Evolutionary conservation across 2,329 filamentous ascomycete species (phyloP).

Genomic region (Microascus cirrosus): DNA sequence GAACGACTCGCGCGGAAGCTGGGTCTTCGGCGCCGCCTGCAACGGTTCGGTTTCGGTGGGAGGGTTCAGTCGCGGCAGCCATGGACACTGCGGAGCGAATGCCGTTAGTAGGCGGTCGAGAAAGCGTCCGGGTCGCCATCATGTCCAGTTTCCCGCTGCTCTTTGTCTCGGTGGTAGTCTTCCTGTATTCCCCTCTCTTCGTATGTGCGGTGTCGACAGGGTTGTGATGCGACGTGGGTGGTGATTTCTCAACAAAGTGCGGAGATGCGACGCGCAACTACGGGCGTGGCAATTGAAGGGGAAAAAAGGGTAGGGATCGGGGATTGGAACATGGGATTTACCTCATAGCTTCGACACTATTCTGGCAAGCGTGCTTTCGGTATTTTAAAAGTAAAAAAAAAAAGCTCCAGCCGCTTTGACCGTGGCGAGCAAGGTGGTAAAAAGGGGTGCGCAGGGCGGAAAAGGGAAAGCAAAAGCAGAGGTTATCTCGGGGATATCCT

Average conservation of each 20-base stretch:
- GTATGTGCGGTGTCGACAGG: neutral
- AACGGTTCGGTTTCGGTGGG: conserved; percentile 7
- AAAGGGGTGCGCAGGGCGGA: neutral
- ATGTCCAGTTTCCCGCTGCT: neutral
- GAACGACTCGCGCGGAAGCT: conserved; percentile 24
- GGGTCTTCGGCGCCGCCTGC: conserved; percentile 6
- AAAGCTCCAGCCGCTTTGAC: neutral
- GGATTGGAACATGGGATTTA: neutral
- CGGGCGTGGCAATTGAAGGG: neutral
- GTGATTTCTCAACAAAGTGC: neutral
- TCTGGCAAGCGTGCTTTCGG: neutral
- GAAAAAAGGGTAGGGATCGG: neutral
- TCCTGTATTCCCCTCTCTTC: neutral
- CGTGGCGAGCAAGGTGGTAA: neutral
- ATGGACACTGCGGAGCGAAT: conserved; percentile 4
- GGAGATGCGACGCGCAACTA: neutral
- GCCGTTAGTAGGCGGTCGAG: neutral
- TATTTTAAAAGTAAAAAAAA: too few relatives aligned
- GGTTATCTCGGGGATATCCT: neutral
- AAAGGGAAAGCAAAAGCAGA: neutral
- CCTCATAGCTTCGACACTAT: neutral
- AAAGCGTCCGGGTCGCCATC: conserved; percentile 1
- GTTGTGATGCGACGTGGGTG: neutral
- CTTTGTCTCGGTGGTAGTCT: neutral
- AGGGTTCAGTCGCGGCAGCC: conserved; percentile 9